These are phyloP conservation scores for Zygosaccharomyces rouxii DNA, from an alignment of 805 yeast species.

Conservation along the genomic window DNA sequence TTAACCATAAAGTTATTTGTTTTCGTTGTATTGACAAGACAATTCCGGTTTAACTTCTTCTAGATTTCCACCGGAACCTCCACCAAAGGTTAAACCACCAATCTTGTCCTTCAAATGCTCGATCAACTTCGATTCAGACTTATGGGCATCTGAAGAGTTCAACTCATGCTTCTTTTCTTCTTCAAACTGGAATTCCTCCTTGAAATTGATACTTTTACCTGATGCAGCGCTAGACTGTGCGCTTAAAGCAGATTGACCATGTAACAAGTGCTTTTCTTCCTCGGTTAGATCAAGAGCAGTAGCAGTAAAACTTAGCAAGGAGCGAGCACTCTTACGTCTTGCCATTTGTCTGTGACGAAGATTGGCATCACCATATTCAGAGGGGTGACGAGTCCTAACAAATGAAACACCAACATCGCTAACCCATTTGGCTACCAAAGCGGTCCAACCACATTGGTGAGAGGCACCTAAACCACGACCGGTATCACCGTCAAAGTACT, in stretches of 20 bases:
- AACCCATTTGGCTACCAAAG: constrained; percentile 85
- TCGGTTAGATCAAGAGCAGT: constrained; percentile 62
- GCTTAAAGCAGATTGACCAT: constrained; percentile 23
- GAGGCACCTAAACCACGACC: constrained; percentile 92
- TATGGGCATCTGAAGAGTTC: constrained; percentile 11
- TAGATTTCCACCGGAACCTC: constrained; percentile 1
- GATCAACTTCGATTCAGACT: constrained; percentile 17
- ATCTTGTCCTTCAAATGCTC: constrained; percentile 20
- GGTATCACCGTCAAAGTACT: constrained; percentile 89
- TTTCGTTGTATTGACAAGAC: constrained; percentile 1
- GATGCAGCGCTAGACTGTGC: constrained; percentile 24
- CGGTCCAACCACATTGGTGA: constrained; percentile 97
- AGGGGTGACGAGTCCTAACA: constrained; percentile 19
- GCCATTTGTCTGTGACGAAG: constrained; percentile 46
- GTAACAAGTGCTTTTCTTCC: constrained; percentile 44
- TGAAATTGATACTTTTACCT: constrained; percentile 6
- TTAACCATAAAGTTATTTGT: background rate
- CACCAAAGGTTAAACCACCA: constrained; percentile 13
- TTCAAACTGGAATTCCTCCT: constrained; percentile 10
- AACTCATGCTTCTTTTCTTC: constrained; percentile 11
- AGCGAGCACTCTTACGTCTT: constrained; percentile 72
- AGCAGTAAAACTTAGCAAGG: constrained; percentile 63
- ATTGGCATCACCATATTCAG: constrained; percentile 12
- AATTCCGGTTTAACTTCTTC: constrained; percentile 7
- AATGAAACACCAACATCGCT: constrained; percentile 76